phyloP scores from a whole-genome alignment of 2,329 filamentous ascomycete species.

The Rutstroemia sp. region DNA sequence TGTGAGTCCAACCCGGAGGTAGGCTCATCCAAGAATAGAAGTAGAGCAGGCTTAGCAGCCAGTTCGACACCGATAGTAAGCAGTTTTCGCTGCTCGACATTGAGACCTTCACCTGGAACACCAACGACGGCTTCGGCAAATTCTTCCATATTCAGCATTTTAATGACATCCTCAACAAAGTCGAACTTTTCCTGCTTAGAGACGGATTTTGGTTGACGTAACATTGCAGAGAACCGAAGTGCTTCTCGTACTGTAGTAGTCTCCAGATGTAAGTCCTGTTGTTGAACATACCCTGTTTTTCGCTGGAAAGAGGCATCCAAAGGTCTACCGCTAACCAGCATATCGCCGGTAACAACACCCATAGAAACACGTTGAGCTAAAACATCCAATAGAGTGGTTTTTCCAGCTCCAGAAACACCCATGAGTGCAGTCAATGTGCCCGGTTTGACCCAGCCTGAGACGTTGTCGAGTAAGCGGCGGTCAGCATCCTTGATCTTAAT shows the following conservation, averaged over 20 bases:
- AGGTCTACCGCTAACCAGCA: constrained; percentile 35
- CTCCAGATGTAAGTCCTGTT: constrained; percentile 82
- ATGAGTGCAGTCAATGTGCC: constrained; percentile 63
- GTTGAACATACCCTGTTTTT: constrained; percentile 88
- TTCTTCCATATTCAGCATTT: constrained; percentile 57
- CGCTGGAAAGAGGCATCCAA: constrained; percentile 65
- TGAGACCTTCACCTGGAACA: constrained; percentile 77
- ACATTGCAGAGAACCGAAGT: constrained; percentile 71
- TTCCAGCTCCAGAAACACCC: constrained; percentile 72
- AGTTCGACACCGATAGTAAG: constrained; percentile 95
- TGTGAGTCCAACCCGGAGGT: constrained; percentile 92
- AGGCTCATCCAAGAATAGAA: constrained; percentile 91
- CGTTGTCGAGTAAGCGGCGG: constrained; percentile 53
- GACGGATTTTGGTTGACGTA: constrained; percentile 70
- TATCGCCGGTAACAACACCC: constrained; percentile 82
- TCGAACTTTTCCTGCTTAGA: constrained; percentile 68
- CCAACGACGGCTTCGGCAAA: constrained; percentile 51
- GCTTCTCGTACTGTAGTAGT: constrained; percentile 85
- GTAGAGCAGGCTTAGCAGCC: constrained; percentile 79
- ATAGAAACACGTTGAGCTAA: constrained; percentile 76
- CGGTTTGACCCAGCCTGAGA: constrained; percentile 68
- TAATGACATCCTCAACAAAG: constrained; percentile 69
- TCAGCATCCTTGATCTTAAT: constrained; percentile 53
- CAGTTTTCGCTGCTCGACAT: constrained; percentile 64
- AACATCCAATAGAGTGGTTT: constrained; percentile 78